Evolutionary conservation across 305 asterid genomes (phyloP), one percentile per base, ranked within the genome.

Genomic region (Caryopteris hybrid): DNA sequence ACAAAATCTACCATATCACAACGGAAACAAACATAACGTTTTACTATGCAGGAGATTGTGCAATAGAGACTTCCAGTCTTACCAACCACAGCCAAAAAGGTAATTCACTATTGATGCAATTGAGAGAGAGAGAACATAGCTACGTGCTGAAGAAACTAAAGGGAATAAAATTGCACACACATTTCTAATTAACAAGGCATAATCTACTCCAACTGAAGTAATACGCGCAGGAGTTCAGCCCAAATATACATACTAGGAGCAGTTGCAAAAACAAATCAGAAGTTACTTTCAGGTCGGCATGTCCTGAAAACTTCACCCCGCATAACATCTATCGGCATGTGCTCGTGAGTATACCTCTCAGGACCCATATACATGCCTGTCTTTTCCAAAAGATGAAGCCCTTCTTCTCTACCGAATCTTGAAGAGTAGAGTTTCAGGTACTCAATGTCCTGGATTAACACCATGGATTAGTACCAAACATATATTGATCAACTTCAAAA

Each of bases 301-400:
- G 95, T 81, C 85, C 96, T 76, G 80, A 76, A 89, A 65, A 91
- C 84, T 82, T 94, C 99, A 22, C 92, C 97, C 7, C 99, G 85
- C 98, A 94, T 89, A 45, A 77, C 81, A 64, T 91, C 96, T 38
- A 91, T 76, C 3, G 98, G 96, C 77, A 80, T 72, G 83, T 91
- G 99, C 59, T 94, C 99, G 3, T 76, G 82, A 12, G 99, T 89
- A 64, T 94, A 94, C 50, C 80, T 85, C 74, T 94, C 99, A 0
- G 98, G 98, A 63, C 98, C 98, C 3, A 43, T 68, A 72, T 94
- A 94, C 88, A 92, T 82, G 64, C 96, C 97, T 0, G 95, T 91
- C 83, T 78, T 94, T 27, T 91, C 98, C 82, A 94, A 33, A 45
- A 94, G 95, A 14, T 57, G 63, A 61, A 94, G 88, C 64, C 88